Evolutionary conservation across 345 rosid genomes (phyloP), one percentile per base, ranked within the genome.

Genomic region (Hibiscus tridactylites): DNA sequence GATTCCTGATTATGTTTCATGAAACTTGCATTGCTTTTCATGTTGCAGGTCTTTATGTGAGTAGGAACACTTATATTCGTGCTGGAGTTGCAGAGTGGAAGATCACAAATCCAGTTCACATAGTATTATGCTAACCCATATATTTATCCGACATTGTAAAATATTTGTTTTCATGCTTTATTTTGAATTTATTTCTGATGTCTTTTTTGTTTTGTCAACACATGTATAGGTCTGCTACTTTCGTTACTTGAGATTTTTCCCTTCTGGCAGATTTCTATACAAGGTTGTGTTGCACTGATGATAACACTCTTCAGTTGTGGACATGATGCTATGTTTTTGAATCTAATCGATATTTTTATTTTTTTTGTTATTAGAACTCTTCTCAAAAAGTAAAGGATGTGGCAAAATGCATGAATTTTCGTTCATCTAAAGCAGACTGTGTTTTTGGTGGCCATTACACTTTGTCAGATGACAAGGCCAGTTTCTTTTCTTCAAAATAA

Each of bases 41-140:
- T 58, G 60, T 80, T 26, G 57, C 75, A 94, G 98, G 98, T 78
- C 84, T 94, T 33, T 94, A 91, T 64, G 98, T 91, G 77, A 94
- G 98, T 82, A 88, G 97, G 76, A 94, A 94, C 68, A 91, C 97
- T 50, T 94, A 91, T 81, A 88, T 94, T 37, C 95, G 90, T 42
- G 81, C 92, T 71, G 98, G 98, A 61, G 85, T 88, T 78, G 84
- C 92, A 9, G 97, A 94, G 76, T 94, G 98, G 98, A 90, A 77
- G 35, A 75, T 85, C 73, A 85, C 88, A 80, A 94, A 94, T 81
- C 98, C 98, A n/a, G 98, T 94, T 83, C 91, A 94, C 86, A 75
- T 94, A 59, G 98, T 94, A 87, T 81, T 82, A 71, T 62, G 50
- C 54, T 69, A 59, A 35, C 57, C 33, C 73, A 39, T 65, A 59